A percentile compares a stretch with the other conserved stretches of the same genome.
These are phyloP conservation scores for Citrus sinensis DNA, from an alignment of 345 rosid genomes.

Conservation along the genomic window DNA sequence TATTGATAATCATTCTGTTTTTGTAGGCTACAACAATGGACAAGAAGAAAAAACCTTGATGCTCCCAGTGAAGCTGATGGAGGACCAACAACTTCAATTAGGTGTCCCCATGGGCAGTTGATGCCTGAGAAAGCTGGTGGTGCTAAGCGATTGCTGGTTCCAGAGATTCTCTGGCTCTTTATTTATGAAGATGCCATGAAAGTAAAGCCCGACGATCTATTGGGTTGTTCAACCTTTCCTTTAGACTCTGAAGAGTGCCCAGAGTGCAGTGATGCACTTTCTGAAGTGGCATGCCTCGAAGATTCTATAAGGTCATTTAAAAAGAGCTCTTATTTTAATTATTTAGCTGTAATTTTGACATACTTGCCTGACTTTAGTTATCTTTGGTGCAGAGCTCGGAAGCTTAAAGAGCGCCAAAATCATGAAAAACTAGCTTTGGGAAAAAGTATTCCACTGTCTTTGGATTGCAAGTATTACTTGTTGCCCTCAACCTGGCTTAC, in stretches of 20 bases:
- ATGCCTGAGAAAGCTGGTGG: conserved; percentile 90
- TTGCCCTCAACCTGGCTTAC: conserved; percentile 81
- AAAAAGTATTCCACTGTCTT: conserved; percentile 53
- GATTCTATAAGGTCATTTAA: conserved; percentile 71
- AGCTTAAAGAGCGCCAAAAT: conserved; percentile 77
- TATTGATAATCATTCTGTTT: conserved; percentile 6
- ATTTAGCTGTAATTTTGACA: background rate
- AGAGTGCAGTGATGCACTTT: conserved; percentile 69
- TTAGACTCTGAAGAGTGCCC: conserved; percentile 59
- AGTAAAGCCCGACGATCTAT: conserved; percentile 60
- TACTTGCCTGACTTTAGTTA: conserved; percentile 27
- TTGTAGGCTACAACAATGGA: conserved; percentile 95
- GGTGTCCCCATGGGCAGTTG: conserved; percentile 74
- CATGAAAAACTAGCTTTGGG: conserved; percentile 83
- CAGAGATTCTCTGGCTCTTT: conserved; percentile 85
- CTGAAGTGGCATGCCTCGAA: conserved; percentile 87
- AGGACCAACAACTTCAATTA: conserved; percentile 71
- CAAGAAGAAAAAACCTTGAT: conserved; percentile 83
- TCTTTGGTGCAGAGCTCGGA: conserved; percentile 61
- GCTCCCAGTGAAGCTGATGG: conserved; percentile 92
- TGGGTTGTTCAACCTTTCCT: conserved; percentile 53
- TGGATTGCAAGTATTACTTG: conserved; percentile 61
- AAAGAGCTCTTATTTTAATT: conserved; percentile 17
- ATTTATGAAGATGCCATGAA: conserved; percentile 67
- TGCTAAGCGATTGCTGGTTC: conserved; percentile 82